Base-by-base conservation (phyloP, 2,329 filamentous ascomycete species). In the Fusarium sarcochroum region DNA sequence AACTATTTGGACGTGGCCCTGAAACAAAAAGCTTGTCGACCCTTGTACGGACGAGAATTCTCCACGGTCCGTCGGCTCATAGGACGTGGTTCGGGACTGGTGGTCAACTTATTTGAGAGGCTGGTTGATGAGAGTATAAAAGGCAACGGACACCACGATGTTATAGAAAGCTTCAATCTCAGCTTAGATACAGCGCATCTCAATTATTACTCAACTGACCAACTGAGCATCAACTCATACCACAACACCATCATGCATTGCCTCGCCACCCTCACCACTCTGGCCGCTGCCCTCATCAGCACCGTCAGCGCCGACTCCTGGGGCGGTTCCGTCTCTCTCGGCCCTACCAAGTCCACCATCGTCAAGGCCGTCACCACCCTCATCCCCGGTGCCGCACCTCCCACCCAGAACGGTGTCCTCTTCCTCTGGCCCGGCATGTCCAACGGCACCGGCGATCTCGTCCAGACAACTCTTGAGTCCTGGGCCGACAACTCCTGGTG, bases 401-500 rank as follows among this genome's bases (percentile, higher is more conserved):
- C 56, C 8, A 63, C 61, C 11, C 67, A 70, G 48, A 66, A 58
- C 45, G 67, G 65, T 18, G 41, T 51, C 7, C 65, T 70, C 20
- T 63, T 62, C 49, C 30, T 70, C 38, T 70, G 67, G 67, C 67
- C 67, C 13, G 67, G 67, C 25, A 70, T 70, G 67, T 70, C 67
- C 61, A 70, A 70, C 55, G 67, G 67, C 52, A 70, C 67, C 2
- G 67, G 67, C 25, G 49, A 70, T 14, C 65, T 70, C 23, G 61
- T 70, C 51, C 67, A 70, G 49, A 68, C 65, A 6, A 70, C 67
- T 1, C 65, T 70, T 9, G 67, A 70, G 61, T 60, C 61, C 7
- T 70, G 67, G 67, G 30, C 61, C 41, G 65, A 70, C 38, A 70
- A 70, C 58, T 68, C 67, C 2, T 70, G 67, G 67, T 70, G 67